Evolutionary conservation across 2,329 filamentous ascomycete genomes (phyloP).

Genomic region (Aspergillus costaricaensis): DNA sequence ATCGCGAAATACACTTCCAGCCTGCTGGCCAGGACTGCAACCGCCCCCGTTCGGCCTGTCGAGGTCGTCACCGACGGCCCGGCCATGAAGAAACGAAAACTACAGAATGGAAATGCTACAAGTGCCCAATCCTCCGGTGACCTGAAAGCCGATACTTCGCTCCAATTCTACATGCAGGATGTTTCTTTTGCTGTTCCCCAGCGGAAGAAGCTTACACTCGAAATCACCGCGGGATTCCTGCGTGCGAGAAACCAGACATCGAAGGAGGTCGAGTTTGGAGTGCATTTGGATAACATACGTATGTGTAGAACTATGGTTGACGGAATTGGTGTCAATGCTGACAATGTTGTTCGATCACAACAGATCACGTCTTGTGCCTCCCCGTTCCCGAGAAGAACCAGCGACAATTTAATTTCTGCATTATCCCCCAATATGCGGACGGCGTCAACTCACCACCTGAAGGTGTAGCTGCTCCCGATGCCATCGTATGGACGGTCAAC

Average conservation of each 20-base stretch:
- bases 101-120: conserved; percentile 40
- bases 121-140: conserved; percentile 34
- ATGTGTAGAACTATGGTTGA: conserved; percentile 23
- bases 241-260: conserved; percentile 54
- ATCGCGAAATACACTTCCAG: conserved; percentile 50
- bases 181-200: conserved; percentile 64
- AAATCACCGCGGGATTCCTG: conserved; percentile 54
- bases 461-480: conserved; percentile 50
- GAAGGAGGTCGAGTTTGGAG: conserved; percentile 56
- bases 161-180: conserved; percentile 54
- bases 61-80: conserved; percentile 36
- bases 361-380: conserved; percentile 61
- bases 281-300: conserved; percentile 54
- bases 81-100: conserved; percentile 53
- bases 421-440: conserved; percentile 57
- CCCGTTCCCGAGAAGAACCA: conserved; percentile 66
- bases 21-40: conserved; percentile 37
- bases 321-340: background rate
- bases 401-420: conserved; percentile 63
- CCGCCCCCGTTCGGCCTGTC: conserved; percentile 29
- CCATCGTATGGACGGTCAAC: conserved; percentile 62
- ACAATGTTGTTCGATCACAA: conserved; percentile 11
- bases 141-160: conserved; percentile 35
- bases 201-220: conserved; percentile 64
- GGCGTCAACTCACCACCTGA: conserved; percentile 50